phyloP scores from a whole-genome alignment of 371 early-diverging fungal species.

The Mucor indicus region DNA sequence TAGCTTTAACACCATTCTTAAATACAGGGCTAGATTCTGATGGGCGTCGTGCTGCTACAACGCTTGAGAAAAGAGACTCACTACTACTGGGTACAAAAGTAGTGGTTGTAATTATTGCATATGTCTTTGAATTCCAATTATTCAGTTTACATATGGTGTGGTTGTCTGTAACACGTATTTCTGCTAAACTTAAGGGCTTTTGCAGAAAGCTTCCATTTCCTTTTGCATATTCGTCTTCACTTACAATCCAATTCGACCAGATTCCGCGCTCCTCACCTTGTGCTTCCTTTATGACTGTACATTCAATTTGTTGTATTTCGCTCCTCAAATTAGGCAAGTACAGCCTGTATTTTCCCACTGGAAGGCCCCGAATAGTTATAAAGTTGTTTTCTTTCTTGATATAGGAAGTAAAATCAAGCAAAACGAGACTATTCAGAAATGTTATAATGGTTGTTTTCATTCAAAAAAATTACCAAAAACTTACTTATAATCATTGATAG shows the following conservation, averaged over 20 bases:
- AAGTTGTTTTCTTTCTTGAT: not conserved
- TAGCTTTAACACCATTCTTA: not conserved
- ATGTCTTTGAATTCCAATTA: constrained; percentile 14
- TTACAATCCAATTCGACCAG: constrained; percentile 20
- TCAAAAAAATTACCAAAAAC: too few relatives aligned
- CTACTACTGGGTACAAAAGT: constrained; percentile 24
- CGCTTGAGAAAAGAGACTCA: too few relatives aligned
- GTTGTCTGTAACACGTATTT: constrained; percentile 4
- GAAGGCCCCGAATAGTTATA: constrained; percentile 20
- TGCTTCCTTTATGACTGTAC: constrained; percentile 1
- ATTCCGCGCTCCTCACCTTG: too few relatives aligned
- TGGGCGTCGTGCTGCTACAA: too few relatives aligned
- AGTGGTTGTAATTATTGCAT: constrained; percentile 23
- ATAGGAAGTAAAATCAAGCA: not conserved
- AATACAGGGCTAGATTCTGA: not conserved
- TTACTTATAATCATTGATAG: too few relatives aligned
- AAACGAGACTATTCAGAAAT: too few relatives aligned
- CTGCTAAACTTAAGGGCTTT: constrained; percentile 7
- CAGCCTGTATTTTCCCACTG: constrained; percentile 28
- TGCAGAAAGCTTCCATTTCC: constrained; percentile 1
- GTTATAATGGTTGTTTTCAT: too few relatives aligned
- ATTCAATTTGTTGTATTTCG: not conserved
- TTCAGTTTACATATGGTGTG: constrained; percentile 7
- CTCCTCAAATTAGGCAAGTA: not conserved
- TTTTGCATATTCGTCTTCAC: constrained; percentile 3